Evolutionary conservation across 306 rosid species (phyloP), one percentile per base, ranked within the genome.

Genomic region (Luffa acutangula): DNA sequence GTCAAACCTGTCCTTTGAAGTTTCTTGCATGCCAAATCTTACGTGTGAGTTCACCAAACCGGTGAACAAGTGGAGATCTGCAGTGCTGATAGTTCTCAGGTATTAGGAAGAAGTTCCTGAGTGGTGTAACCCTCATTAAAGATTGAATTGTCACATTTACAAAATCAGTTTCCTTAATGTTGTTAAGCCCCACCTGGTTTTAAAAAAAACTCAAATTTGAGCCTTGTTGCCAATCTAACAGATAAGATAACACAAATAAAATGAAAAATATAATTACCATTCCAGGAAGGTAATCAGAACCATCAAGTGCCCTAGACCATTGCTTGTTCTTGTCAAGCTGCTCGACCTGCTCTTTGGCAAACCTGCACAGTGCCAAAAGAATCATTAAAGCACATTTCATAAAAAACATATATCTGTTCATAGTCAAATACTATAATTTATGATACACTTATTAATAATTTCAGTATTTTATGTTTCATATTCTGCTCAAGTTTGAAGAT

Each of bases 291-390:
- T 95, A 95, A 87, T 94, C 95, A 80, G 97, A 92, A 78, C 98
- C 98, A 83, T 95, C 98, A 84, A 95, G 97, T 75, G 97, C 86
- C 84, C 98, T 95, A 17, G 98, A 92, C 98, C 98, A 95, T 81
- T 87, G 97, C 91, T 90, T 95, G 84, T 89, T 91, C 84, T 81
- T 91, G 88, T 95, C 98, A 83, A 95, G 89, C 78, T 82, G 93
- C 81, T 89, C 88, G 74, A 95, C 97, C 81, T 92, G 96, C 76
- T 93, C 95, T 41, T 84, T 85, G 21, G 90, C 78, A 84, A 95
- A 91, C 90, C 97, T 95, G 74, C 73, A 88, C 42, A 80, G 18
- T 11, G 79, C 42, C 66, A 67, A 58, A 75, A 52, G 11, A 4
- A 46, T 42, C 39, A 11, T 9, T 36, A 37, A 79, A 41, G 4